Conservation (phyloP, 352 stramenopile species). For the Phytophthora chlamydospora region DNA sequence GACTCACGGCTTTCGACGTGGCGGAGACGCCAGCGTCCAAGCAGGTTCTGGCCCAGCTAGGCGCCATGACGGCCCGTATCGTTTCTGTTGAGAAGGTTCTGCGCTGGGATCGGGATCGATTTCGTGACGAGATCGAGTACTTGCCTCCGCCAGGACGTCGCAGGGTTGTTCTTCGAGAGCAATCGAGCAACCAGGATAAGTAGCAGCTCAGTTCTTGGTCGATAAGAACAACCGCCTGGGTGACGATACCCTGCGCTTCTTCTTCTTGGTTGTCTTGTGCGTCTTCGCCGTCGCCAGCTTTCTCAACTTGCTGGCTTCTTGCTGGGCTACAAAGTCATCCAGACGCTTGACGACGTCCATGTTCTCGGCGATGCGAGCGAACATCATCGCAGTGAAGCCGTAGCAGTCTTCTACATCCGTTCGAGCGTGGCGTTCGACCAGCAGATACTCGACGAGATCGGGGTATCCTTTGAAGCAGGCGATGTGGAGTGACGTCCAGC, state of each 20-base stretch:
- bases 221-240: constrained; percentile 65
- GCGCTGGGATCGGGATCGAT: constrained; percentile 57
- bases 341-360: constrained; percentile 63
- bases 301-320: constrained; percentile 39
- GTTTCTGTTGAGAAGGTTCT: constrained; percentile 57
- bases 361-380: constrained; percentile 73
- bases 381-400: constrained; percentile 74
- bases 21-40: constrained; percentile 53
- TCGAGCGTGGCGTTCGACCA: constrained; percentile 53
- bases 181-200: constrained; percentile 6
- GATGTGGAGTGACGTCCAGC: constrained; percentile 77
- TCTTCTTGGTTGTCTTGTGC: constrained; percentile 41
- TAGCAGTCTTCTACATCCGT: constrained; percentile 65
- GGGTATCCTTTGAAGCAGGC: constrained; percentile 75
- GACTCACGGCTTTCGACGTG: constrained; percentile 64
- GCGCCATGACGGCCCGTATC: constrained; percentile 48
- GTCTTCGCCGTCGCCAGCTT: constrained; percentile 22
- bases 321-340: constrained; percentile 50
- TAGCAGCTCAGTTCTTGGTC: constrained; percentile 39
- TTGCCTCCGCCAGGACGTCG: constrained; percentile 35
- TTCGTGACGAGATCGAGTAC: constrained; percentile 55
- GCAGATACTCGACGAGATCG: constrained; percentile 73
- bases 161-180: constrained; percentile 37
- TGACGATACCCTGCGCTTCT: constrained; percentile 28
- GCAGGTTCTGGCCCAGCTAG: constrained; percentile 45